Evolutionary conservation across 192 early-diverging fungal genomes (phyloP).

Genomic region (Backusella parvicylindrica): DNA sequence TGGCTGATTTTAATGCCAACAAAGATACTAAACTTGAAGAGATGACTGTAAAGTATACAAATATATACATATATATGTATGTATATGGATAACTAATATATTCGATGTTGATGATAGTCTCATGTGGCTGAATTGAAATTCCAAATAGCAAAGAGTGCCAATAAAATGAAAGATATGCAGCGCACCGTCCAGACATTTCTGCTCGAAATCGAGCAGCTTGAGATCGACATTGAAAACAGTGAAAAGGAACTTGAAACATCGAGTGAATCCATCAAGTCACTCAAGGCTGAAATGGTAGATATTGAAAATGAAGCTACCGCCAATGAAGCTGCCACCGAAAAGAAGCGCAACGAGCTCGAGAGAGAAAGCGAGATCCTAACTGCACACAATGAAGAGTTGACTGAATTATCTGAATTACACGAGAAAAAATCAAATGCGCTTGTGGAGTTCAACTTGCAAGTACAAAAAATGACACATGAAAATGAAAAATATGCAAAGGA

Average conservation of each 20-base stretch:
- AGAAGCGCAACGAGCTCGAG: slow-evolving; percentile 1
- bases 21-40: slow-evolving; percentile 87
- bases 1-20: slow-evolving; percentile 85
- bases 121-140: slow-evolving; percentile 64
- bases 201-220: slow-evolving; percentile 62
- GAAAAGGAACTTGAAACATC: slow-evolving; percentile 46
- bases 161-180: slow-evolving; percentile 59
- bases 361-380: slow-evolving; percentile 61
- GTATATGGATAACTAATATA: background rate
- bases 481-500: slow-evolving; percentile 68
- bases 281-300: slow-evolving; percentile 37
- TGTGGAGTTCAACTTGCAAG: slow-evolving; percentile 69
- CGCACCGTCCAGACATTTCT: slow-evolving; percentile 61
- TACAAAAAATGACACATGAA: slow-evolving; percentile 80
- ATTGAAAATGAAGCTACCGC: slow-evolving; percentile 16
- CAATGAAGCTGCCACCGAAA: background rate
- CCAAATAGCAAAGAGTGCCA: slow-evolving; percentile 52
- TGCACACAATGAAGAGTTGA: slow-evolving; percentile 77
- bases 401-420: slow-evolving; percentile 61
- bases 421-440: slow-evolving; percentile 64
- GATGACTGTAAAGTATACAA: slow-evolving; percentile 49
- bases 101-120: slow-evolving; percentile 44
- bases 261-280: slow-evolving; percentile 43
- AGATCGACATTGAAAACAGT: slow-evolving; percentile 39
- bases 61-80: slow-evolving; percentile 3